Conservation (phyloP, 176 grass and related monocot species). For the Triticum urartu region DNA sequence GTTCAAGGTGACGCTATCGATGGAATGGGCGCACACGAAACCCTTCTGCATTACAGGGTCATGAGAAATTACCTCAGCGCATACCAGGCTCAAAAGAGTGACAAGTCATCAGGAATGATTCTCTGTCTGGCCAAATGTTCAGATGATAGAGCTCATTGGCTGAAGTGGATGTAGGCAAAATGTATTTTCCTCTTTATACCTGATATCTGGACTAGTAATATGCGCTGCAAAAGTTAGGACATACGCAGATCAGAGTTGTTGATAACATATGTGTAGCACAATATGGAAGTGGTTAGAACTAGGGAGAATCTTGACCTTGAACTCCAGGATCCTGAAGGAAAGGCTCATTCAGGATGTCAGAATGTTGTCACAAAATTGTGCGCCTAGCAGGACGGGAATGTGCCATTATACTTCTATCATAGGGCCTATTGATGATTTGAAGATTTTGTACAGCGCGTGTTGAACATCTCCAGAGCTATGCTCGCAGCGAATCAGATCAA, state of each 20-base stretch:
- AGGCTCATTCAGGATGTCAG: background rate
- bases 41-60: background rate
- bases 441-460: conserved; percentile 61
- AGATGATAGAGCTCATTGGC: background rate
- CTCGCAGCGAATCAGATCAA: conserved; percentile 89
- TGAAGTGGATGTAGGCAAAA: background rate
- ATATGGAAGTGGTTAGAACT: conserved; percentile 7
- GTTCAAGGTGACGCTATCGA: background rate
- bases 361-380: conserved; percentile 20
- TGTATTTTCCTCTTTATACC: background rate
- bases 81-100: background rate
- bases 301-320: conserved; percentile 25
- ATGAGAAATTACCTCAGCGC: background rate
- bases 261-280: background rate
- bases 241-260: background rate
- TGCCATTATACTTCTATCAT: conserved; percentile 34
- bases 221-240: conserved; percentile 14
- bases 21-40: background rate
- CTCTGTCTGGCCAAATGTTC: background rate
- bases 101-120: background rate
- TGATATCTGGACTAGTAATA: background rate
- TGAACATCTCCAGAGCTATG: conserved; percentile 88
- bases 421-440: conserved; percentile 68
- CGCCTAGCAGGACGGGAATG: background rate
- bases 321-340: background rate